A percentile compares a stretch with the other conserved stretches of the same genome.
Conservation (phyloP, 129 eudicot species). For the Lactuca saligna region DNA sequence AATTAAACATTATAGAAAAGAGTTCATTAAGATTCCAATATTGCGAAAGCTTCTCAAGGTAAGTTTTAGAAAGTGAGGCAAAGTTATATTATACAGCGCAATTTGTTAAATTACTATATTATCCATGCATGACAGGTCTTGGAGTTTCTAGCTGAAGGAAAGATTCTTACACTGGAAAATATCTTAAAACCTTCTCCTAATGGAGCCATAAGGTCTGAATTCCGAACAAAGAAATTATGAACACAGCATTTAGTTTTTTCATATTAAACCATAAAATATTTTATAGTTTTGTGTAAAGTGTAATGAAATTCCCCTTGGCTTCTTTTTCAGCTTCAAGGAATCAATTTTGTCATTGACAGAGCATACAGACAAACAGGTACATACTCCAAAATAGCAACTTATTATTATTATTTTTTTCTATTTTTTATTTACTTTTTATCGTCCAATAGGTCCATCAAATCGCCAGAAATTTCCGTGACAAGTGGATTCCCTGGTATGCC, state of each 20-base stretch:
- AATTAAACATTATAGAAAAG: slow-evolving; percentile 68
- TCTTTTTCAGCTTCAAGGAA: slow-evolving; percentile 70
- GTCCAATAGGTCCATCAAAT: slow-evolving; percentile 80
- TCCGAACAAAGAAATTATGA: neutral
- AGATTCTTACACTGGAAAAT: slow-evolving; percentile 72
- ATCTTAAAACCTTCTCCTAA: slow-evolving; percentile 65
- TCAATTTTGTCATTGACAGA: slow-evolving; percentile 80
- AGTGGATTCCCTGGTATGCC: slow-evolving; percentile 59
- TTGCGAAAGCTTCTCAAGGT: slow-evolving; percentile 96
- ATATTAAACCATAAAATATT: neutral
- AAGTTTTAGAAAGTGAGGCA: neutral
- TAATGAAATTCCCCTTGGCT: neutral
- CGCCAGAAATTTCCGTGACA: slow-evolving; percentile 78
- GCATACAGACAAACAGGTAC: slow-evolving; percentile 82
- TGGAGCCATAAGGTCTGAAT: slow-evolving; percentile 80
- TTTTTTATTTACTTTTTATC: slow-evolving; percentile 1
- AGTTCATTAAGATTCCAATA: slow-evolving; percentile 77
- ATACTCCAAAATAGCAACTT: no score
- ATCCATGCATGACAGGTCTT: slow-evolving; percentile 67
- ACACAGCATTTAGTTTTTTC: neutral
- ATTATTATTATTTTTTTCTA: neutral
- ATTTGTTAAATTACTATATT: slow-evolving; percentile 13
- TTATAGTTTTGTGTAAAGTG: no score
- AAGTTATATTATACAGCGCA: neutral
- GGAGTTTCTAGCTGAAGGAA: slow-evolving; percentile 69